A percentile compares a stretch with the other conserved stretches of the same genome.
phyloP scores from a whole-genome alignment of 1,284 basidiomycete species.

The Melanopsichium pennsylvanicum region DNA sequence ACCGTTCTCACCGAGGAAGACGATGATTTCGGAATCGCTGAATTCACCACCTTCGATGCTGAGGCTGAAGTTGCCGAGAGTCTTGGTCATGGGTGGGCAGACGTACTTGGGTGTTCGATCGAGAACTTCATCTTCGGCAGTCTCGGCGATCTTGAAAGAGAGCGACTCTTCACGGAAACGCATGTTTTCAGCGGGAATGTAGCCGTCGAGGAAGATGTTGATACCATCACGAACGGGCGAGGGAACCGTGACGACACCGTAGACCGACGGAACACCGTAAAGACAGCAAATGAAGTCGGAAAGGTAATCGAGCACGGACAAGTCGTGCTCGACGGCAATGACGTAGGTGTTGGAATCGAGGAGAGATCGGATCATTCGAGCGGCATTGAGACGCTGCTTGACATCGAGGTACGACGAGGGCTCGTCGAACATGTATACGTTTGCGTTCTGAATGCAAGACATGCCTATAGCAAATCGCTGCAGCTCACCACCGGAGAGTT shows the following conservation, averaged over 20 bases:
- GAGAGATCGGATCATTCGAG: conserved; percentile 61
- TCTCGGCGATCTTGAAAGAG: conserved; percentile 65
- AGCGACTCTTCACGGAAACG: conserved; percentile 65
- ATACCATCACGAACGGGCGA: conserved; percentile 65
- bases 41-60: conserved; percentile 63
- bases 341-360: conserved; percentile 64
- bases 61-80: conserved; percentile 62
- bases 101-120: conserved; percentile 56
- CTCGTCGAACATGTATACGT: conserved; percentile 67
- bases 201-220: conserved; percentile 66
- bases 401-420: conserved; percentile 66
- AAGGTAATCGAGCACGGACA: conserved; percentile 65
- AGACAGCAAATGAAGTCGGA: conserved; percentile 66
- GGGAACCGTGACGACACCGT: conserved; percentile 65
- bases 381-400: conserved; percentile 66
- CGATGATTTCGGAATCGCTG: conserved; percentile 64
- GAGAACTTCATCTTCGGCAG: conserved; percentile 59
- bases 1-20: conserved; percentile 66
- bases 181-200: conserved; percentile 65
- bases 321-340: conserved; percentile 65
- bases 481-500: conserved; percentile 65
- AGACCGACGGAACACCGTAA: conserved; percentile 65
- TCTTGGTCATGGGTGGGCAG: conserved; percentile 65
- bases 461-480: conserved; percentile 66
- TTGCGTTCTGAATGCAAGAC: conserved; percentile 64